Percentiles rank a stretch among this genome's conserved stretches.
phyloP scores from a whole-genome alignment of 2,329 filamentous ascomycete genomes.

The Fusarium virguliforme region DNA sequence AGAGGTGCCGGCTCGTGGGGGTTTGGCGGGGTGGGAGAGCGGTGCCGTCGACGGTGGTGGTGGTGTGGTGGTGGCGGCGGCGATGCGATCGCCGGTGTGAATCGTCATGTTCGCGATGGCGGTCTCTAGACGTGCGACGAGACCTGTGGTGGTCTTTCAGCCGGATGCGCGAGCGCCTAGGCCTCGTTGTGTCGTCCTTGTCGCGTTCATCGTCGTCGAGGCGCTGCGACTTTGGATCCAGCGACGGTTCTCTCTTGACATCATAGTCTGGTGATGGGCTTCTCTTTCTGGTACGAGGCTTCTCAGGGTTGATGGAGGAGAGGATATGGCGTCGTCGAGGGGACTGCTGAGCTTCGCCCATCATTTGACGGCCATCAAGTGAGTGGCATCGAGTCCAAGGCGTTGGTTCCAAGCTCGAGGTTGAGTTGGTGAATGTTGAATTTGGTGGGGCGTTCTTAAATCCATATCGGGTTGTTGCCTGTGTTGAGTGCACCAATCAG shows the following conservation, averaged over 20 bases:
- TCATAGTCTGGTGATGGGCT: conserved; percentile 32
- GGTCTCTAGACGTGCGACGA: conserved; percentile 48
- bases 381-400: conserved; percentile 29
- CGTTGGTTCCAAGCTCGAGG: conserved; percentile 9
- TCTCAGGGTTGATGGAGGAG: conserved; percentile 63
- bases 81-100: conserved; percentile 42
- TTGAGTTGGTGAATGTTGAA: conserved; percentile 15
- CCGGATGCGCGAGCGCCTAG: conserved; percentile 55
- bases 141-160: conserved; percentile 54
- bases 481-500: background rate
- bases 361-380: conserved; percentile 50
- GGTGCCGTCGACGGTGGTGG: conserved; percentile 55
- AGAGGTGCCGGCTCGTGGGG: conserved; percentile 66
- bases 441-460: background rate
- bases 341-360: conserved; percentile 55
- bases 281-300: conserved; percentile 26
- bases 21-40: conserved; percentile 65
- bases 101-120: conserved; percentile 47
- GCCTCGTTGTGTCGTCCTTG: conserved; percentile 47
- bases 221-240: conserved; percentile 23
- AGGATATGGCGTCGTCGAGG: conserved; percentile 65
- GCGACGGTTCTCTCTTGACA: conserved; percentile 18
- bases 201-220: conserved; percentile 26
- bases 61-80: conserved; percentile 53
- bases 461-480: background rate